Evolutionary conservation across 495 filamentous ascomycete species (phyloP).

Genomic region (Immersiella caudata): DNA sequence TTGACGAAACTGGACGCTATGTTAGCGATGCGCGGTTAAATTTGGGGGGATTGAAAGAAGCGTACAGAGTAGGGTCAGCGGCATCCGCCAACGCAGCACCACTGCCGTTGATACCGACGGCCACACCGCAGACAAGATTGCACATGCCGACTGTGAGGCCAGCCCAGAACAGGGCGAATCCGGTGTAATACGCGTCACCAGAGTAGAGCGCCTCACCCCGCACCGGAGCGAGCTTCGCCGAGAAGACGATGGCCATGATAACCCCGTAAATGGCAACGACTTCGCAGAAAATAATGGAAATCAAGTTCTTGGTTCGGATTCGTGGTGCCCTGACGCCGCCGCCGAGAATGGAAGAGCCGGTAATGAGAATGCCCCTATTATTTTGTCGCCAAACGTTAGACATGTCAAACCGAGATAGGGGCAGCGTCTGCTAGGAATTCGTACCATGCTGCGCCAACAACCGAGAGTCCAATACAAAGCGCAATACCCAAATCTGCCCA

Average conservation of each 20-base stretch:
- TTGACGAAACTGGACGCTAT: constrained; percentile 78
- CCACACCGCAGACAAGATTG: constrained; percentile 94
- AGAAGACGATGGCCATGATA: constrained; percentile 99
- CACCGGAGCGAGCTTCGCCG: constrained; percentile 74
- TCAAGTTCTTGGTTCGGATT: constrained; percentile 98
- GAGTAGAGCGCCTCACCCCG: constrained; percentile 66
- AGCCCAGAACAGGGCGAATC: constrained; percentile 94
- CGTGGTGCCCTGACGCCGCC: constrained; percentile 94
- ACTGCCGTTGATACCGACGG: constrained; percentile 97
- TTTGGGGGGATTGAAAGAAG: constrained; percentile 16
- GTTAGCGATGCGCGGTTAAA: neutral
- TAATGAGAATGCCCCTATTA: constrained; percentile 95
- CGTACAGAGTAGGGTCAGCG: constrained; percentile 86
- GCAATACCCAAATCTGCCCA: constrained; percentile 92
- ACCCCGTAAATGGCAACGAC: constrained; percentile 99
- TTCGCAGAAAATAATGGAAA: constrained; percentile 99
- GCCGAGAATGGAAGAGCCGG: constrained; percentile 96
- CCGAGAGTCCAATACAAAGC: constrained; percentile 92
- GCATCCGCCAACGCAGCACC: constrained; percentile 96
- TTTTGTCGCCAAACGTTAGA: neutral
- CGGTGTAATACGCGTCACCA: constrained; percentile 85
- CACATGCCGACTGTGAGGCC: constrained; percentile 92
- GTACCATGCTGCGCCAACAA: constrained; percentile 97
- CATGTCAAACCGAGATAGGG: neutral
- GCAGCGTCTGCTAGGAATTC: constrained; percentile 21